phyloP scores from a whole-genome alignment of 805 yeast genomes.

The Pichia membranifaciens region DNA sequence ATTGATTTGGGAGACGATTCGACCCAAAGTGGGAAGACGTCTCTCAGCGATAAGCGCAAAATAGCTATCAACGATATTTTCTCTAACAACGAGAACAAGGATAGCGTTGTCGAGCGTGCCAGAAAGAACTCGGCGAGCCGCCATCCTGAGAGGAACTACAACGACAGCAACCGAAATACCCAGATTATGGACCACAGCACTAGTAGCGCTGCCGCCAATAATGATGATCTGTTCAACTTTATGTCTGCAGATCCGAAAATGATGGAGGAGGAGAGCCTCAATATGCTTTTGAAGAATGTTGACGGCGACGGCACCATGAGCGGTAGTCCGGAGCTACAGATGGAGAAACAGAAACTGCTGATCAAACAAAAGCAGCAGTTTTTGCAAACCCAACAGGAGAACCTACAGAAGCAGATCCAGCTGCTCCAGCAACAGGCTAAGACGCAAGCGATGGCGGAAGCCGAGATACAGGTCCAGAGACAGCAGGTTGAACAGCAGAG shows the following conservation, averaged over 20 bases:
- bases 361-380: constrained; percentile 9
- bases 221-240: constrained; percentile 12
- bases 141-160: too few relatives aligned
- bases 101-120: not conserved
- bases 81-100: constrained; percentile 13
- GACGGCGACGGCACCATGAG: constrained; percentile 2
- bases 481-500: not conserved
- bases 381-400: constrained; percentile 22
- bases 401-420: constrained; percentile 15
- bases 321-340: not conserved
- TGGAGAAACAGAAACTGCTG: constrained; percentile 2
- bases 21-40: not conserved
- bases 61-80: constrained; percentile 32
- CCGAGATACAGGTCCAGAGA: not conserved
- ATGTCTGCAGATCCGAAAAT: constrained; percentile 13
- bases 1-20: not conserved
- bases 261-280: constrained; percentile 16
- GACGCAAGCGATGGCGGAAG: not conserved
- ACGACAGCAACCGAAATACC: too few relatives aligned
- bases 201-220: not conserved
- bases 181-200: too few relatives aligned
- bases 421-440: constrained; percentile 14
- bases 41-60: not conserved
- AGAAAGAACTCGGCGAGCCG: not conserved
- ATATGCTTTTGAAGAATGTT: constrained; percentile 12